Base-by-base conservation (phyloP, 208 protist genomes). In the Crithidia mellificae region DNA sequence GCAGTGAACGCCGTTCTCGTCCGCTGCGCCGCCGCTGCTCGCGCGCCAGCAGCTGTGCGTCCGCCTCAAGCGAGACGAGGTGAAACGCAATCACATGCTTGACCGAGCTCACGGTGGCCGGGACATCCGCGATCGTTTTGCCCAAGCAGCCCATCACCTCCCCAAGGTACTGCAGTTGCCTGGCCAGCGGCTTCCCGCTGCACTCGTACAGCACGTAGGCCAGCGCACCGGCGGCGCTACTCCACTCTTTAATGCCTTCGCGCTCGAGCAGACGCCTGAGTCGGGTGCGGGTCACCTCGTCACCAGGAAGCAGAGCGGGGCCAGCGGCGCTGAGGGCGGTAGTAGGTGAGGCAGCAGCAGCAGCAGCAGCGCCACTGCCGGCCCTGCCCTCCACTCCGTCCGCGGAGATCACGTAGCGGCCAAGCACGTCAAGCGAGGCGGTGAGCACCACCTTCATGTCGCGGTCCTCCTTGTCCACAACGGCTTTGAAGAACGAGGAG, bases 1-100 rank as follows among this genome's bases (percentile, higher is more conserved):
- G 30, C 14, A 38, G 34, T 38, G n/a, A n/a, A n/a, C 52, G 52
- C 8, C 24, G 25, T 44, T 44, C 32, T 2, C 49, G 64, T 12
- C 65, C 61, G 29, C 50, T 61, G 56, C 62, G 63, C 17, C 25
- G 58, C 11, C 63, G 39, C 17, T 61, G 53, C 19, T 72, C 36
- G 6, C 39, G 49, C 32, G 70, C 62, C 55, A 52, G 49, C 49
- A 86, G 57, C 71, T 82, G 83, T 2, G 79, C 74, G 36, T 85
- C 83, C 27, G 77, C 88, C 59, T 91, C 80, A n/a, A 88, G 57
- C 34, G 87, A 92, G 9, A 94, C 65, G 15, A 94, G 52, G 63
- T 85, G 59, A 19, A 87, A 74, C 14, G 89, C 80, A 19, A 91
- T 68, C 4, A 79, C 44, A 17, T 72, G 63, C 25, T 87, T 79